A percentile compares a stretch with the other conserved stretches of the same genome.
Evolutionary conservation across 495 filamentous ascomycete genomes (phyloP).

Genomic region (Aspergillus ellipticus): DNA sequence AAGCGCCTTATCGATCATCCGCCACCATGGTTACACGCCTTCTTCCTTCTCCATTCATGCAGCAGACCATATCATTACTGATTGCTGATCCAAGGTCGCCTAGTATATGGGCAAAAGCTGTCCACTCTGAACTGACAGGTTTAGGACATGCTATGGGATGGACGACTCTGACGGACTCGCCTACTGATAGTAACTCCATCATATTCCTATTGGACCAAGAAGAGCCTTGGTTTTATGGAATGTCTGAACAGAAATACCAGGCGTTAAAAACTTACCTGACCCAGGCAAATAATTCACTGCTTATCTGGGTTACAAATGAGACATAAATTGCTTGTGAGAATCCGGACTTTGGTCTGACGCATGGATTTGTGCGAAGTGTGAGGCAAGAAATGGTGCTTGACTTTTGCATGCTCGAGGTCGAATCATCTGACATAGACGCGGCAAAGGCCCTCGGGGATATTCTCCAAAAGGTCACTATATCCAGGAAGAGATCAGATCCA

Average conservation of each 20-base stretch:
- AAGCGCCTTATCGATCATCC: not conserved
- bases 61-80: not conserved
- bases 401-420: conserved; percentile 1
- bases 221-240: not conserved
- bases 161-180: not conserved
- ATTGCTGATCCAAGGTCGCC: not conserved
- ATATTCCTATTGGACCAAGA: not conserved
- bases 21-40: not conserved
- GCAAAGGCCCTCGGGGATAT: not conserved
- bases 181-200: not conserved
- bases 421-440: not conserved
- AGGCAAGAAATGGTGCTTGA: not conserved
- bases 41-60: not conserved
- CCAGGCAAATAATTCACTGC: not conserved
- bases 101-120: not conserved
- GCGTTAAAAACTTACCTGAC: not conserved
- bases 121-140: not conserved
- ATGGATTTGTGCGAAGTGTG: not conserved
- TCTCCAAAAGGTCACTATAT: not conserved
- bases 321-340: not conserved
- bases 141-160: not conserved
- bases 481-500: not conserved
- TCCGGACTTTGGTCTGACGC: not conserved
- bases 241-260: not conserved
- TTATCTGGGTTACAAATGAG: conserved; percentile 1